Evolutionary conservation across 495 filamentous ascomycete genomes (phyloP).

Genomic region (Amniculicola lignicola): DNA sequence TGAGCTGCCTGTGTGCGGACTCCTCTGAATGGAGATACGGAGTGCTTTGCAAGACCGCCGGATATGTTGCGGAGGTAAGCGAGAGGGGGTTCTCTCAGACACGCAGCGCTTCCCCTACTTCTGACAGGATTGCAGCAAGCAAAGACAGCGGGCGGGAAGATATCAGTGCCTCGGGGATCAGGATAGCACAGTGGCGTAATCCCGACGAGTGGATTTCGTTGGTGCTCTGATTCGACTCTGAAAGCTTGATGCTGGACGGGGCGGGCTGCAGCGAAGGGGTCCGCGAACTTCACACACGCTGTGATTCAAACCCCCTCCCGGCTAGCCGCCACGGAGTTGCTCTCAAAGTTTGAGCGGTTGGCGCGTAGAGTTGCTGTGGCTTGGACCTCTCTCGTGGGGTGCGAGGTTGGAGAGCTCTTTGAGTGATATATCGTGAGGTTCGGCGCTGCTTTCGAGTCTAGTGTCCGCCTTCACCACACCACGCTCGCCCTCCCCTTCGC

Average conservation of each 20-base stretch:
- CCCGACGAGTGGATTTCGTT: too few relatives aligned
- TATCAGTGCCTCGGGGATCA: slow-evolving; percentile 4
- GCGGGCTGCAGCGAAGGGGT: neutral
- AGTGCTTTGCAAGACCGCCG: slow-evolving; percentile 11
- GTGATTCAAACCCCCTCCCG: slow-evolving; percentile 24
- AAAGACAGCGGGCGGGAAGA: slow-evolving; percentile 1
- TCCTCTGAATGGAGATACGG: slow-evolving; percentile 7
- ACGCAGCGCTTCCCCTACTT: neutral
- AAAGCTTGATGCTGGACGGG: slow-evolving; percentile 16
- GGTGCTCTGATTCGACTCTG: neutral
- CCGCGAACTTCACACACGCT: slow-evolving; percentile 23
- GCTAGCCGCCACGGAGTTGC: slow-evolving; percentile 24
- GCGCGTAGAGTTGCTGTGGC: slow-evolving; percentile 29
- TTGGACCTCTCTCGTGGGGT: slow-evolving; percentile 10
- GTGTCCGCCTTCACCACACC: slow-evolving; percentile 2
- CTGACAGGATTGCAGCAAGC: neutral
- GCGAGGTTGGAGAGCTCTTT: neutral
- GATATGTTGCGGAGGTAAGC: slow-evolving; percentile 3
- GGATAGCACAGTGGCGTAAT: too few relatives aligned
- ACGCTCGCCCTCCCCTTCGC: neutral
- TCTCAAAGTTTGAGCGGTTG: slow-evolving; percentile 24
- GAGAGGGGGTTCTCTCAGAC: neutral
- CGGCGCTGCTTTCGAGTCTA: too few relatives aligned
- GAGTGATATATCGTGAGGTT: neutral
- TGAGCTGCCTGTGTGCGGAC: slow-evolving; percentile 5